These are phyloP conservation scores for Diaporthe eres DNA, from an alignment of 2,329 filamentous ascomycete species.

Conservation along the genomic window DNA sequence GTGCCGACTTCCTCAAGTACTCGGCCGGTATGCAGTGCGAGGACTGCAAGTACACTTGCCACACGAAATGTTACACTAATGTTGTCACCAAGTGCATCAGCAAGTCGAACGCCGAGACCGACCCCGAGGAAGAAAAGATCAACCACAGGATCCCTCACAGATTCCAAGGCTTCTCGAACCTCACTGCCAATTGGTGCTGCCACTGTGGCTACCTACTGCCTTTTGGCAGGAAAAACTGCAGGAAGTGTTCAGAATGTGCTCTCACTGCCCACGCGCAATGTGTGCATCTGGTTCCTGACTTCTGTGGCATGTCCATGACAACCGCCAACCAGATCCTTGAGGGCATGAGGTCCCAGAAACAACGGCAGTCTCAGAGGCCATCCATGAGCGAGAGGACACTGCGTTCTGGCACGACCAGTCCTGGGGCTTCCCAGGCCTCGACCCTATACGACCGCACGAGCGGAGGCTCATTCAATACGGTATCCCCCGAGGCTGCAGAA, in stretches of 20 bases:
- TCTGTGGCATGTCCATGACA: slow-evolving; percentile 99
- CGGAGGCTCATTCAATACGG: slow-evolving; percentile 45
- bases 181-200: slow-evolving; percentile 99
- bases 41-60: slow-evolving; percentile 99
- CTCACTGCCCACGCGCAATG: slow-evolving; percentile 93
- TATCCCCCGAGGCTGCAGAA: slow-evolving; percentile 70
- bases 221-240: slow-evolving; percentile 93
- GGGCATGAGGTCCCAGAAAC: slow-evolving; percentile 84
- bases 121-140: slow-evolving; percentile 99
- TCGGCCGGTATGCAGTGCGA: slow-evolving; percentile 99
- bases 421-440: slow-evolving; percentile 53
- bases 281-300: slow-evolving; percentile 96
- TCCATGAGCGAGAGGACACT: slow-evolving; percentile 77
- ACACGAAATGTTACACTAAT: slow-evolving; percentile 95
- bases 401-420: slow-evolving; percentile 65
- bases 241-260: slow-evolving; percentile 93
- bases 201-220: slow-evolving; percentile 97
- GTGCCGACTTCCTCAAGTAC: slow-evolving; percentile 98
- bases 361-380: slow-evolving; percentile 69
- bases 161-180: slow-evolving; percentile 96
- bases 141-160: slow-evolving; percentile 99
- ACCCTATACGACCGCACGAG: slow-evolving; percentile 42
- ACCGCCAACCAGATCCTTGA: slow-evolving; percentile 94
- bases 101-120: slow-evolving; percentile 98
- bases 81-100: slow-evolving; percentile 99